phyloP scores from a whole-genome alignment of 495 filamentous ascomycete genomes.

The Apiosordaria backusii region DNA sequence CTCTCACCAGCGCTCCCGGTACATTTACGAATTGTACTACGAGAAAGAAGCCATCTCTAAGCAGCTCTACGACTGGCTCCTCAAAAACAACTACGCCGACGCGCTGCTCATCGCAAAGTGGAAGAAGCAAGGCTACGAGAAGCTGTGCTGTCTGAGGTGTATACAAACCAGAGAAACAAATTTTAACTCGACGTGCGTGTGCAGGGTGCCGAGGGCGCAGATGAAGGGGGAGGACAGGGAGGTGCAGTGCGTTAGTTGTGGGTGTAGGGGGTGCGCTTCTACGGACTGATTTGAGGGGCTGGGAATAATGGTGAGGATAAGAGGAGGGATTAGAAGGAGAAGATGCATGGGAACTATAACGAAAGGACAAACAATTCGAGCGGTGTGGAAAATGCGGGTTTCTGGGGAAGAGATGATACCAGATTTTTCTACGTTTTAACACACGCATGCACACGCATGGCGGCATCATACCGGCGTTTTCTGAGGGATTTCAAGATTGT shows the following conservation, averaged over 20 bases:
- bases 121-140: constrained; percentile 99
- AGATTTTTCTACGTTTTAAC: not conserved
- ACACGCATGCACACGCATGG: not conserved
- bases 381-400: not conserved
- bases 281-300: constrained; percentile 57
- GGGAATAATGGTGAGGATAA: not conserved
- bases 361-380: too few species aligned
- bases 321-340: not conserved
- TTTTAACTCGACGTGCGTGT: constrained; percentile 96
- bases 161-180: constrained; percentile 99
- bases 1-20: constrained; percentile 84
- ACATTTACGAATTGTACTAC: constrained; percentile 98
- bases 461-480: not conserved
- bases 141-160: constrained; percentile 93
- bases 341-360: not conserved
- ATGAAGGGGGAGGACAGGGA: constrained; percentile 79
- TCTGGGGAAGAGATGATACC: not conserved
- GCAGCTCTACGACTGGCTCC: constrained; percentile 87
- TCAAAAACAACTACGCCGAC: constrained; percentile 97
- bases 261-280: constrained; percentile 86
- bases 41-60: constrained; percentile 93
- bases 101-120: constrained; percentile 95
- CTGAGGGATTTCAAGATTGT: not conserved
- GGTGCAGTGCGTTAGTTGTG: constrained; percentile 94
- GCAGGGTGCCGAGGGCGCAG: constrained; percentile 88